Evolutionary conservation across 1,139 yeast genomes (phyloP).

Genomic region (Pichia sp.): DNA sequence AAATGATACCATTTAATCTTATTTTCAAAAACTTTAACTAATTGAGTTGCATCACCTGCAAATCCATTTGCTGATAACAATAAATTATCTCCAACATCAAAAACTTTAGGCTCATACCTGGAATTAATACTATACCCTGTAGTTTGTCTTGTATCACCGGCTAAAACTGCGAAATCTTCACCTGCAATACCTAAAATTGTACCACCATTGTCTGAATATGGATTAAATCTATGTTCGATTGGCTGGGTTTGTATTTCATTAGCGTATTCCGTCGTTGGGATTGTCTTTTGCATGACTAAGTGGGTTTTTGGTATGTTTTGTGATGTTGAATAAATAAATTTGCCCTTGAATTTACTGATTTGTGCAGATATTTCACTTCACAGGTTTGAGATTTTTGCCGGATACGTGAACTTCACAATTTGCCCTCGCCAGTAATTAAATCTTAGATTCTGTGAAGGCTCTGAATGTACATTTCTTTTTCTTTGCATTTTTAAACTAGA

Average conservation of each 20-base stretch:
- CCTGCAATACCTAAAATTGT: slow-evolving; percentile 97
- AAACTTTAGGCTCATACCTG: slow-evolving; percentile 86
- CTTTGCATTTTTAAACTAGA: no score
- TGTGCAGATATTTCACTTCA: no score
- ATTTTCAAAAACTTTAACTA: slow-evolving; percentile 68
- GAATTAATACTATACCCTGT: slow-evolving; percentile 92
- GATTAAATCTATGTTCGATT: slow-evolving; percentile 90
- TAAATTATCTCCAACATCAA: slow-evolving; percentile 82
- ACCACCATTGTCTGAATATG: slow-evolving; percentile 96
- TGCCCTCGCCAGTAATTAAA: neutral
- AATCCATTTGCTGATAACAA: slow-evolving; percentile 92
- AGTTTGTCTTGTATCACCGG: slow-evolving; percentile 97
- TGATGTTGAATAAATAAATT: neutral
- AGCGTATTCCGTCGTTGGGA: slow-evolving; percentile 30
- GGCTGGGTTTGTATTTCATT: slow-evolving; percentile 38
- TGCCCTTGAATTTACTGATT: neutral
- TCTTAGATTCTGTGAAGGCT: no score
- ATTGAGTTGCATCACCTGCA: slow-evolving; percentile 89
- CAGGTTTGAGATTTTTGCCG: no score
- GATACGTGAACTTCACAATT: neutral
- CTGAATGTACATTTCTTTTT: no score
- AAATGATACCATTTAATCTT: slow-evolving; percentile 93
- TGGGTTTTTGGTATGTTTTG: neutral
- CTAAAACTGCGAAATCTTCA: slow-evolving; percentile 90
- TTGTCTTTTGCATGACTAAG: slow-evolving; percentile 18